Percentiles rank a stretch among this genome's conserved stretches.
These are phyloP conservation scores for Saturnispora dispora DNA, from an alignment of 805 yeast species.

Conservation along the genomic window DNA sequence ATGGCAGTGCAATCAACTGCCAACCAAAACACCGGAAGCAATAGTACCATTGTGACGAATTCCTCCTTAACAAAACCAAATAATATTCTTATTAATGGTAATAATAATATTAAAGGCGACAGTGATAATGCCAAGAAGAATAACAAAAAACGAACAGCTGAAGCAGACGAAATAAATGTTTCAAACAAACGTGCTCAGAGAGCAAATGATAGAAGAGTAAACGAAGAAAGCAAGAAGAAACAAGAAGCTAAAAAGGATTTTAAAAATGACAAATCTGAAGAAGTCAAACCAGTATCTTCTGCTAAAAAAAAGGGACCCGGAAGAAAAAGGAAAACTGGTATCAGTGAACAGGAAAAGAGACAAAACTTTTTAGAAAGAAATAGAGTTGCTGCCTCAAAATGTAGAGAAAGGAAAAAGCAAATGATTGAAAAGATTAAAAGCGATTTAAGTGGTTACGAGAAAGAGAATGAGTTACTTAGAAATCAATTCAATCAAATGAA, in stretches of 20 bases:
- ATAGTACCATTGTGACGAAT: neutral
- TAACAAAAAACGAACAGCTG: neutral
- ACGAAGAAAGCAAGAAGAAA: neutral
- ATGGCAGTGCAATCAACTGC: neutral
- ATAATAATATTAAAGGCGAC: neutral
- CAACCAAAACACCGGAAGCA: neutral
- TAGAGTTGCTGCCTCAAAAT: slow-evolving; percentile 93
- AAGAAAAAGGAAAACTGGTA: neutral
- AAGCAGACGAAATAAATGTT: neutral
- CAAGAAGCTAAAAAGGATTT: neutral
- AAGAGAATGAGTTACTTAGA: slow-evolving; percentile 60
- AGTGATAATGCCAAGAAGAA: neutral
- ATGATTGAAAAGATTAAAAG: slow-evolving; percentile 75
- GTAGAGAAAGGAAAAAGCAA: slow-evolving; percentile 90
- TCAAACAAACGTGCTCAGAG: neutral
- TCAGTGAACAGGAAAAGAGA: slow-evolving; percentile 59
- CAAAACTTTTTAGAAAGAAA: slow-evolving; percentile 81
- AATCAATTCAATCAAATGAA: slow-evolving; percentile 48
- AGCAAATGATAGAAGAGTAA: neutral
- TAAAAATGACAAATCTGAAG: neutral
- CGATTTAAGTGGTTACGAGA: slow-evolving; percentile 60
- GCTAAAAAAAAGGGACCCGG: slow-evolving; percentile 1
- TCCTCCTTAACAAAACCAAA: neutral
- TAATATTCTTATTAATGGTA: neutral
- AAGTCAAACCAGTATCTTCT: neutral